Conservation (phyloP, 768 basidiomycete genomes). For the Phlebiopsis gigantea region DNA sequence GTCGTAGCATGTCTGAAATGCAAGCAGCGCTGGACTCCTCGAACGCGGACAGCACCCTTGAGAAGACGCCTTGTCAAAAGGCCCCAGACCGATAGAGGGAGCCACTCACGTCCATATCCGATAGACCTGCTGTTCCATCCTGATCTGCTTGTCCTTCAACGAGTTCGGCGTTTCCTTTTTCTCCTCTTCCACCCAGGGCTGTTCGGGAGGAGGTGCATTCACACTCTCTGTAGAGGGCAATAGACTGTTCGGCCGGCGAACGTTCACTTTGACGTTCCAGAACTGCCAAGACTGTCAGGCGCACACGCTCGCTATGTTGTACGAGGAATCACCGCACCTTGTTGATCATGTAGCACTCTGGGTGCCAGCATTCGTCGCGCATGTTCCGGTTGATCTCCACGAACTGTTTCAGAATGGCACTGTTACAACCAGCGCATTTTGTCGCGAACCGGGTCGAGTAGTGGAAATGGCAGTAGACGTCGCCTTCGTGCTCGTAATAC, state of each 20-base stretch:
- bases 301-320: not conserved
- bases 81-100: constrained; percentile 4
- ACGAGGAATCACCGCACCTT: constrained; percentile 59
- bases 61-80: too few species aligned
- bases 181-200: constrained; percentile 73
- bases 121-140: constrained; percentile 97
- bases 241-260: constrained; percentile 60
- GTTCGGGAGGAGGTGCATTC: constrained; percentile 34
- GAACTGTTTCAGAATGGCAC: constrained; percentile 97
- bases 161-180: constrained; percentile 68
- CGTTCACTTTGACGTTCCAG: constrained; percentile 96
- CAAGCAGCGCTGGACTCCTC: constrained; percentile 99
- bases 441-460: constrained; percentile 98
- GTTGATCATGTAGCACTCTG: constrained; percentile 99
- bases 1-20: constrained; percentile 97
- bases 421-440: constrained; percentile 96
- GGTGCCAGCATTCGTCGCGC: constrained; percentile 99
- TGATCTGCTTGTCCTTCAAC: constrained; percentile 83
- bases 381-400: constrained; percentile 99
- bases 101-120: constrained; percentile 93
- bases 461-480: constrained; percentile 98
- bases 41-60: constrained; percentile 89
- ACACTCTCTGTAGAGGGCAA: constrained; percentile 40
- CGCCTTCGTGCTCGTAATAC: constrained; percentile 98
- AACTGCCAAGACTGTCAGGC: constrained; percentile 47